Evolutionary conservation across 768 basidiomycete genomes (phyloP), one percentile per base, ranked within the genome.

Genomic region (Gautieria morchelliformis): DNA sequence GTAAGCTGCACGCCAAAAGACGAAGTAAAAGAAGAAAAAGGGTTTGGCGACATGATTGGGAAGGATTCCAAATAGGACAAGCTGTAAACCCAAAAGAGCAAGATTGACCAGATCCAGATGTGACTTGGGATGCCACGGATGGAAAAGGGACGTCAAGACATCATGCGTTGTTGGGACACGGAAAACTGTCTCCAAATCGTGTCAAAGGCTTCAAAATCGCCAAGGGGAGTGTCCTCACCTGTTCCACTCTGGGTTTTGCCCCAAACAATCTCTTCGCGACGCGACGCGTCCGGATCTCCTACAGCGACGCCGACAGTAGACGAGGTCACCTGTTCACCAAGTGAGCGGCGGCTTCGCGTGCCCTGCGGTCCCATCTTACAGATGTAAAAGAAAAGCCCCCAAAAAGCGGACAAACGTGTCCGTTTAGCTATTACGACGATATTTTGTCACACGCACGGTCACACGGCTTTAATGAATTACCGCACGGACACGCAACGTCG

Each of bases 161-260:
- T 93, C 89, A 68, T 93, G 88, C 0, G 93, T 95, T 19, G 92
- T 89, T 11, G 93, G 93, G 45, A 95, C 91, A 59, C 83, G 81
- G 68, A 99, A 99, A 7, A 96, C 93, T 97, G 61, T 27, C 27
- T 27, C 20, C 61, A 30, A 45, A 45, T 17, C 50, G 39, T 30
- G 56, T 49, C 58, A 59, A 60, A 35, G 27, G 20, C 40, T 20
- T 59, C 15, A 60, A 33, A 61, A 58, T 53, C 53, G 52, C 52
- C 19, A 19, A 39, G 39, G 6, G 44, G 5, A 19, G 47, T 12
- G 19, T 17, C 32, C 37, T 12, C 62, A 86, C 89, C 90, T 78
- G 87, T 81, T 42, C 88, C 89, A 39, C 75, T 67, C 15, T 88
- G 88, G 0, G 90, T 93, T 70, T 92, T 89, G 10, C 93, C 93